Percentiles rank a stretch among this genome's conserved stretches.
These are phyloP conservation scores for Aegilops longissima DNA, from an alignment of 176 grass and related monocot species.

Conservation along the genomic window DNA sequence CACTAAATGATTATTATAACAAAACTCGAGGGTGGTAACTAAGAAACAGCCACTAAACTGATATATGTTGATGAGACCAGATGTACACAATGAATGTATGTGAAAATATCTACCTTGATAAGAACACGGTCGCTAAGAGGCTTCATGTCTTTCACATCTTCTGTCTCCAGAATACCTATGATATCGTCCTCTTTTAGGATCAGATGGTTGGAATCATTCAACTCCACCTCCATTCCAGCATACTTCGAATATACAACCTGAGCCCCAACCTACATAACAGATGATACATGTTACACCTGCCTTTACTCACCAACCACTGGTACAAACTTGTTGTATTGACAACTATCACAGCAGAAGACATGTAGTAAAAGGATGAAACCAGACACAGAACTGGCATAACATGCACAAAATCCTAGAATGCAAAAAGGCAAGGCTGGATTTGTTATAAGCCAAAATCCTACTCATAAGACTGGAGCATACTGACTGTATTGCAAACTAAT, in stretches of 20 bases:
- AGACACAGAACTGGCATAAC: not conserved
- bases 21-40: not conserved
- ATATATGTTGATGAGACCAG: not conserved
- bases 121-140: conserved; percentile 69
- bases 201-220: conserved; percentile 71
- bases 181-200: conserved; percentile 86
- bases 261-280: conserved; percentile 50
- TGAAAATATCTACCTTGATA: conserved; percentile 48
- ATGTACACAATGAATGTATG: conserved; percentile 16
- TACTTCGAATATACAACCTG: conserved; percentile 78
- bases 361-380: not conserved
- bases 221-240: conserved; percentile 85
- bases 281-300: not conserved
- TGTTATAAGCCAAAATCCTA: not conserved
- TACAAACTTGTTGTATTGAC: not conserved
- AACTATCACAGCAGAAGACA: not conserved
- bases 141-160: conserved; percentile 75
- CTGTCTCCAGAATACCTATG: conserved; percentile 65
- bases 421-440: not conserved
- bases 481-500: not conserved
- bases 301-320: not conserved
- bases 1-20: not conserved
- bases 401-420: not conserved
- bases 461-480: not conserved
- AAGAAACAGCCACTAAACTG: not conserved